Conservation (phyloP, 1,139 yeast species). For the Pneumocystis murina region DNA sequence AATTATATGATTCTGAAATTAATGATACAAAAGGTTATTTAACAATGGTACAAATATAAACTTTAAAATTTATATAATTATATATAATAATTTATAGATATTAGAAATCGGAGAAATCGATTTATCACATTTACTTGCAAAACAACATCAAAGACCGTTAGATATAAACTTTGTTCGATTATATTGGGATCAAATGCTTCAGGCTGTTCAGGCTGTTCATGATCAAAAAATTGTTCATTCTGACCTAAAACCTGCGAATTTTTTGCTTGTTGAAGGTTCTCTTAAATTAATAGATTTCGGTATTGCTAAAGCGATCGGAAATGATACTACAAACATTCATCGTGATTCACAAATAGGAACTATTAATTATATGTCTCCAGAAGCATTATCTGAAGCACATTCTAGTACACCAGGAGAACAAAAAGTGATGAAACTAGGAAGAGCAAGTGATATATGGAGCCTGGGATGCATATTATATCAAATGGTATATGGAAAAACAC, state of each 20-base stretch:
- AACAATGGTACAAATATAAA: slow-evolving; percentile 4
- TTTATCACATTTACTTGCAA: slow-evolving; percentile 63
- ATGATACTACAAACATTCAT: slow-evolving; percentile 78
- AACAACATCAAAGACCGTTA: slow-evolving; percentile 37
- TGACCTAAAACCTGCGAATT: slow-evolving; percentile 91
- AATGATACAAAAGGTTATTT: slow-evolving; percentile 48
- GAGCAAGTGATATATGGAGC: slow-evolving; percentile 95
- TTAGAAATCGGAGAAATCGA: slow-evolving; percentile 97
- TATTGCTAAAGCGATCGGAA: slow-evolving; percentile 87
- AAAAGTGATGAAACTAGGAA: slow-evolving; percentile 75
- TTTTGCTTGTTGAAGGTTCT: slow-evolving; percentile 69
- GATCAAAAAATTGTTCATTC: slow-evolving; percentile 81
- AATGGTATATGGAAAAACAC: slow-evolving; percentile 87
- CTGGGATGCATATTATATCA: slow-evolving; percentile 93
- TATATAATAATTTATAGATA: slow-evolving; percentile 24
- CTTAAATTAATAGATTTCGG: slow-evolving; percentile 91
- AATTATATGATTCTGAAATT: slow-evolving; percentile 58
- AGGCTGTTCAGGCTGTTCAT: slow-evolving; percentile 81
- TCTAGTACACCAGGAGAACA: slow-evolving; percentile 14
- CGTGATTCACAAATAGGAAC: slow-evolving; percentile 90
- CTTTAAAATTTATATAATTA: not conserved
- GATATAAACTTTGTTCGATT: slow-evolving; percentile 70
- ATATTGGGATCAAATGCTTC: slow-evolving; percentile 64
- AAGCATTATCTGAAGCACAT: slow-evolving; percentile 58
- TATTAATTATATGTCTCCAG: slow-evolving; percentile 97